Conservation (phyloP, 345 rosid species). For the Excoecaria cochinchinensis region DNA sequence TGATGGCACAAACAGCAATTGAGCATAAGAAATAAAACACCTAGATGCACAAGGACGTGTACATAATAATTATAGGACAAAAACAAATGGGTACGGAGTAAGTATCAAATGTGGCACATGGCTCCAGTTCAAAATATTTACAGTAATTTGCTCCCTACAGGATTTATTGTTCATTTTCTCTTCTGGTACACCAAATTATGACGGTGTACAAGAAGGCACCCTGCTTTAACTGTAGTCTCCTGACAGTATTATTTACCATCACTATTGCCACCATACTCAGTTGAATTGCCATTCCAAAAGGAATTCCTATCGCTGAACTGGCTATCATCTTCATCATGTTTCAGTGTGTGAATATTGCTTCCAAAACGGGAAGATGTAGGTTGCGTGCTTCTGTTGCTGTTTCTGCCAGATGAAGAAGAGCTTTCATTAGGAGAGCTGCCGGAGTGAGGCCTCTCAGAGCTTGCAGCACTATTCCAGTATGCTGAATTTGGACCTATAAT, state of each 20-base stretch:
- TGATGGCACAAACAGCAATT: no score
- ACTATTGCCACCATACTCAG: constrained; percentile 64
- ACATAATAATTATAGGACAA: no score
- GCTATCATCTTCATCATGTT: constrained; percentile 62
- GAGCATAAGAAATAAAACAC: no score
- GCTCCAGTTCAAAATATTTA: no score
- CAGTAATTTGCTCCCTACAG: no score
- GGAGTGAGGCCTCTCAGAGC: constrained; percentile 26
- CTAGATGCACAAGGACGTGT: no score
- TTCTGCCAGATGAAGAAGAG: constrained; percentile 33
- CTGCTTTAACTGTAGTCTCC: background rate
- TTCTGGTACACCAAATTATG: no score
- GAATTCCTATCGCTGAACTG: constrained; percentile 60
- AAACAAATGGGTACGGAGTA: no score
- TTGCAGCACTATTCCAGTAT: constrained; percentile 31
- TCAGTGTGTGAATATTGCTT: constrained; percentile 78
- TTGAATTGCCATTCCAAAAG: constrained; percentile 92
- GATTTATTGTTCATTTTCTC: no score
- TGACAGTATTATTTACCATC: constrained; percentile 33
- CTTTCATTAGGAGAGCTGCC: constrained; percentile 25
- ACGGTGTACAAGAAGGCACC: background rate
- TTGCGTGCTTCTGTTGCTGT: constrained; percentile 40
- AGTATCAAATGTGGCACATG: no score
- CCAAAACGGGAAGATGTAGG: constrained; percentile 49
- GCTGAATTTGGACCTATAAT: constrained; percentile 52